Evolutionary conservation across 2,329 filamentous ascomycete genomes (phyloP).

Genomic region (Cryphonectria japonica): DNA sequence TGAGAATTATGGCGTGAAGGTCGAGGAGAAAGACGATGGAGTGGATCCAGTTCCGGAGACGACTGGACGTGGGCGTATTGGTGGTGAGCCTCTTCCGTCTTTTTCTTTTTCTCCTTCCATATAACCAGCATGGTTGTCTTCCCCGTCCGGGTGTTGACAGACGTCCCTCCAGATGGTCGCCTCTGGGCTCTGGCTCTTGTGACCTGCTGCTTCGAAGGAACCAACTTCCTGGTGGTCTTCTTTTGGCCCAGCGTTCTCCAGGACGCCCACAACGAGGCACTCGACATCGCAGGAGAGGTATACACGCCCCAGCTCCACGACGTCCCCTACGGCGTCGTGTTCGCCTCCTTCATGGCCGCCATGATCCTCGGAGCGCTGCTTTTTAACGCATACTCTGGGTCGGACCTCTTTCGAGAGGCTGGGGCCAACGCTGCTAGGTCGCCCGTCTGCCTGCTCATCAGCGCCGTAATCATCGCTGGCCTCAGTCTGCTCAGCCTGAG

Average conservation of each 20-base stretch:
- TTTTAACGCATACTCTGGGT: constrained; percentile 24
- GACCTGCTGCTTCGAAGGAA: constrained; percentile 41
- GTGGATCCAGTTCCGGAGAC: background rate
- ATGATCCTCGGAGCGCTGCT: constrained; percentile 32
- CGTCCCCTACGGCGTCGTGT: constrained; percentile 48
- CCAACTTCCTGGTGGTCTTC: constrained; percentile 40
- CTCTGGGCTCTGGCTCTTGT: constrained; percentile 40
- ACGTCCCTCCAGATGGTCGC: constrained; percentile 31
- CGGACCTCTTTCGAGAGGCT: background rate
- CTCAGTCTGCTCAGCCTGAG: constrained; percentile 33
- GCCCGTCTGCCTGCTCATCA: constrained; percentile 32
- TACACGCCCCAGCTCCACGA: constrained; percentile 9
- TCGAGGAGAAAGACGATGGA: background rate
- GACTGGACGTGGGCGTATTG: constrained; percentile 13
- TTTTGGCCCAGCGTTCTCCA: constrained; percentile 40
- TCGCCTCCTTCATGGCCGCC: constrained; percentile 54
- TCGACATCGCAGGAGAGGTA: constrained; percentile 14
- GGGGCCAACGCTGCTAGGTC: background rate
- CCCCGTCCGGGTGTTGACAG: background rate
- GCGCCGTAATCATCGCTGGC: constrained; percentile 33
- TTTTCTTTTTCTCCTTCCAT: no score
- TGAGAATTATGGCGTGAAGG: constrained; percentile 28
- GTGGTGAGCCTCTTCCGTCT: constrained; percentile 13
- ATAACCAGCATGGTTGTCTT: background rate
- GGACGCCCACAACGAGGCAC: constrained; percentile 32